These are phyloP conservation scores for Begonia masoniana DNA, from an alignment of 306 rosid species.

Conservation along the genomic window DNA sequence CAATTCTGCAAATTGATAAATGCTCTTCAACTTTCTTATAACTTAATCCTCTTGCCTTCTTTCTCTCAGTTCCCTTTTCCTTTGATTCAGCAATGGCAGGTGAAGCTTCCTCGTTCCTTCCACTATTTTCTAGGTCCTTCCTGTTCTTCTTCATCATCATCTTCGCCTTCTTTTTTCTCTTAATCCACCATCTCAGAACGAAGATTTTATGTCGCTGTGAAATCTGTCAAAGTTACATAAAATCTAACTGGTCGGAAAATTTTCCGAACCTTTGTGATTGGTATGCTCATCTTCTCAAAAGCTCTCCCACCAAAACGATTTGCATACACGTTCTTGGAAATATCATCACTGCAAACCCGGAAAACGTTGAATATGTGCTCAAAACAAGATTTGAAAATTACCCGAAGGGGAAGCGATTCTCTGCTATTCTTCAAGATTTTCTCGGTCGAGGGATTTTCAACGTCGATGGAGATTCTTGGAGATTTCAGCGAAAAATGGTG, in stretches of 20 bases:
- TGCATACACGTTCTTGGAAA: constrained; percentile 57
- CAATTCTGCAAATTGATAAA: too few relatives aligned
- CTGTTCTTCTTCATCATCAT: background rate
- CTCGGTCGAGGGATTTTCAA: constrained; percentile 74
- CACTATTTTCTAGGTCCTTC: background rate
- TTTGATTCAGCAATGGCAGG: background rate
- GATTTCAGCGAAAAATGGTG: constrained; percentile 58
- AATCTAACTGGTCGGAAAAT: constrained; percentile 43
- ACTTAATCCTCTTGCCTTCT: too few relatives aligned
- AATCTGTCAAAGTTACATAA: constrained; percentile 38
- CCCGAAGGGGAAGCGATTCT: constrained; percentile 68
- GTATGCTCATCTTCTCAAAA: constrained; percentile 48
- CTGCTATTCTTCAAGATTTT: constrained; percentile 57
- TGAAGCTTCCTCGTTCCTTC: background rate
- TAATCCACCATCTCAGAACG: background rate
- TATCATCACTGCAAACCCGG: constrained; percentile 61
- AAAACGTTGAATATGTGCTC: constrained; percentile 67
- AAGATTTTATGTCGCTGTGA: constrained; percentile 43
- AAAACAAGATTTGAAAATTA: constrained; percentile 52
- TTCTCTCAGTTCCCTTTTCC: too few relatives aligned
- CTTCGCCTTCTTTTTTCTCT: constrained; percentile 1
- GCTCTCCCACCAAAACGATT: constrained; percentile 49
- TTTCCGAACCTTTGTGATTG: constrained; percentile 67
- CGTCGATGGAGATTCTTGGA: constrained; percentile 70
- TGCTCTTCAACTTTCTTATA: too few relatives aligned